Base-by-base conservation (phyloP, 2,329 filamentous ascomycete species). In the Pseudogymnoascus sp. region DNA sequence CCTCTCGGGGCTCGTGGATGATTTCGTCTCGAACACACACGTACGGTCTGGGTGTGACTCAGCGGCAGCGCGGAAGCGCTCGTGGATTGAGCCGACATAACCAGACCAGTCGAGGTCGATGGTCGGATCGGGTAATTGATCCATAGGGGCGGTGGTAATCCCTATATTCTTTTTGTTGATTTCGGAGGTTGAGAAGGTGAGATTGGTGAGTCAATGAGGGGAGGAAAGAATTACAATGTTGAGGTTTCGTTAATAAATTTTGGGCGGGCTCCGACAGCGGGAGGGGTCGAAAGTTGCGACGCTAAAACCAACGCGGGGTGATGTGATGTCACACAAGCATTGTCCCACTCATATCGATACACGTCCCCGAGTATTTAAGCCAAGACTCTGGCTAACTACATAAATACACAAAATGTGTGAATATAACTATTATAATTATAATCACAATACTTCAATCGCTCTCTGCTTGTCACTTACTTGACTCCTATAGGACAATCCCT, bases 21-120 rank as follows among this genome's bases (percentile, higher is more conserved):
- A 81, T 4, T 79, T 78, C 4, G 88, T 90, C 71, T 90, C 88
- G 1, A 89, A 80, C 3, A 90, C 86, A 70, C 88, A 90, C 63
- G 83, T 76, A 71, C 85, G 80, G 45, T 88, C 83, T 4, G 88
- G 88, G 72, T 90, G 83, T 67, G 78, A 81, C 70, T 82, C 77
- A 5, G 87, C 87, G 77, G 85, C 85, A 51, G 73, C 75, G 37
- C 79, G 78, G 66, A 86, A 86, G 61, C 84, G 82, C 64, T 85
- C 80, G 68, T 86, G 83, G 65, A 87, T 86, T 23, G 84, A 78
- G 36, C 84, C 84, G 66, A 78, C 75, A 74, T 82, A 86, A 66
- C 79, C 79, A 64, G 82, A 82, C 84, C 84, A 87, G 69, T 84
- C 74, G 65, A 87, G 79, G 70, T 85, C 81, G 37, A 77, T 78